These are phyloP conservation scores for Echinochloa phyllopogon DNA, from an alignment of 176 grass and related monocot species.

Conservation along the genomic window DNA sequence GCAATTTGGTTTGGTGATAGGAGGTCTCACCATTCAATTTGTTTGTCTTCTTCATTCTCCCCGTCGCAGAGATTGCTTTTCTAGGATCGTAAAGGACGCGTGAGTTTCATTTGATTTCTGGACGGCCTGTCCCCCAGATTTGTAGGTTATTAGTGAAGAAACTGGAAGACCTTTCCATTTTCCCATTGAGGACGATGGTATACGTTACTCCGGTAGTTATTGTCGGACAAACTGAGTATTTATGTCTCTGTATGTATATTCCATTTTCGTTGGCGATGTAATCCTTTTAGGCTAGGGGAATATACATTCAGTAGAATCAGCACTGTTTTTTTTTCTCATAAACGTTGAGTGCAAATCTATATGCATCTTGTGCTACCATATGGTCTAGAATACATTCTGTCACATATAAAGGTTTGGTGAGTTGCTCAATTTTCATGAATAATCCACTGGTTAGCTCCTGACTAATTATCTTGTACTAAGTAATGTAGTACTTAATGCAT, in stretches of 20 bases:
- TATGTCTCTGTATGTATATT: not conserved
- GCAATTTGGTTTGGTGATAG: conserved; percentile 41
- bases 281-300: not conserved
- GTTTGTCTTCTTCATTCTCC: not conserved
- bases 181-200: not conserved
- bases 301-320: conserved; percentile 7
- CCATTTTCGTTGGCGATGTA: not conserved
- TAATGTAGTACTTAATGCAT: not conserved
- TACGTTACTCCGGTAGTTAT: not conserved
- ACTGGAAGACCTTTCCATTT: not conserved
- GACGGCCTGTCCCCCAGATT: conserved; percentile 4
- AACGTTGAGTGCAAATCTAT: not conserved
- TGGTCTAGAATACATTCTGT: not conserved
- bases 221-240: not conserved
- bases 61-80: conserved; percentile 1
- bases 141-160: not conserved
- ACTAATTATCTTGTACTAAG: not conserved
- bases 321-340: not conserved
- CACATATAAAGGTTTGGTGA: not conserved
- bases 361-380: not conserved
- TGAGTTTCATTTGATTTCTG: not conserved
- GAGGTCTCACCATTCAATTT: not conserved
- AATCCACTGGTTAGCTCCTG: not conserved
- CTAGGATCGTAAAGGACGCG: not conserved
- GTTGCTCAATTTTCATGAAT: not conserved